Evolutionary conservation across 2,329 filamentous ascomycete species (phyloP).

Genomic region (Alternaria sp.): DNA sequence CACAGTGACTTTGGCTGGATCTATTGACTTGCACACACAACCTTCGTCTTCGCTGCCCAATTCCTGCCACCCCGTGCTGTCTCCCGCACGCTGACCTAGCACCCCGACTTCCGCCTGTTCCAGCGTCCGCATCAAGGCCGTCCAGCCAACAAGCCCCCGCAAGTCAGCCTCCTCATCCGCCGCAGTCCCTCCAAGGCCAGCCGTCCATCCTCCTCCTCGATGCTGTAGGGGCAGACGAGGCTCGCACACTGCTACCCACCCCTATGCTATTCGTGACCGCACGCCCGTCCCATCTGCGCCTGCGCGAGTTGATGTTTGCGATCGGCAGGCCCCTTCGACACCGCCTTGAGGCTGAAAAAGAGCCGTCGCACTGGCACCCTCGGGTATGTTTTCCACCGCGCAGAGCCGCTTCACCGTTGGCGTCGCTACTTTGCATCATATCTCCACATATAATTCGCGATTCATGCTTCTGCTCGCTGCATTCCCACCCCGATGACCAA

Average conservation of each 20-base stretch:
- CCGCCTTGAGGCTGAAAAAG: conserved; percentile 46
- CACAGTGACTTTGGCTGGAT: neutral
- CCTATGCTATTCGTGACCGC: conserved; percentile 17
- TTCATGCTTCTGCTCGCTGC: conserved; percentile 9
- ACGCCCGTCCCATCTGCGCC: conserved; percentile 5
- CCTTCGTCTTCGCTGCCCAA: neutral
- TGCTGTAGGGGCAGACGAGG: conserved; percentile 8
- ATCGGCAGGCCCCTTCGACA: conserved; percentile 43
- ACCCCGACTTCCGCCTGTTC: conserved; percentile 9
- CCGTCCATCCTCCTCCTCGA: conserved; percentile 5
- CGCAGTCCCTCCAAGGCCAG: conserved; percentile 1
- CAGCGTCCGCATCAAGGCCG: conserved; percentile 9
- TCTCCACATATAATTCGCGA: conserved; percentile 14
- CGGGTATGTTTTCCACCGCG: conserved; percentile 45
- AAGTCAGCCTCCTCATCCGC: conserved; percentile 23
- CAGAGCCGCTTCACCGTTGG: conserved; percentile 41
- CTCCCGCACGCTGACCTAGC: neutral
- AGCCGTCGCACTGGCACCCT: conserved; percentile 43
- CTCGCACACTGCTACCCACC: conserved; percentile 8
- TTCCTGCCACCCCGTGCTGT: neutral
- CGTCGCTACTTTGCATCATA: conserved; percentile 22
- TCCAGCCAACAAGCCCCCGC: conserved; percentile 20
- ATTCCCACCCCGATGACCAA: conserved; percentile 15
- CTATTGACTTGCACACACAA: neutral
- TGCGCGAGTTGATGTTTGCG: conserved; percentile 28